Base-by-base conservation (phyloP, 108 stramenopile genomes). In the Cylindrotheca closterium region DNA sequence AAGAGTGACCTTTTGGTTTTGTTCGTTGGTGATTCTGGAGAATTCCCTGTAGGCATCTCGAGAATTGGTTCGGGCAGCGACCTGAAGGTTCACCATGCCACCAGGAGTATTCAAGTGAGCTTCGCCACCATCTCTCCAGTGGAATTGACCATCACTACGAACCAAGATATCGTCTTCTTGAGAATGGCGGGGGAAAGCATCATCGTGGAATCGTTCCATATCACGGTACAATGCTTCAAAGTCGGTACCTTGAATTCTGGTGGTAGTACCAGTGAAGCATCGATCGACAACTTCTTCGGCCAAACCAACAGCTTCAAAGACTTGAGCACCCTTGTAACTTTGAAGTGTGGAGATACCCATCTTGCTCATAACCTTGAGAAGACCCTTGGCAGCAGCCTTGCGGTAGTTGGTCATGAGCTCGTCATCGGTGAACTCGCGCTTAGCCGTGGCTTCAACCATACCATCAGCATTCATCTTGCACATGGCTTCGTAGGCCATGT, bases 301-400 rank as follows among this genome's bases (percentile, higher is more conserved):
- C 31, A 98, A 81, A 30, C 98, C 98, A 51, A 98, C 93, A 26
- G 96, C 96, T 79, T 98, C 98, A 52, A 98, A 98, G 0, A 93
- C 90, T 72, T 97, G 96, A 12, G 96, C 96, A 47, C 93, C 96
- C 78, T 95, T 95, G 84, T 97, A 97, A 75, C 92, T 93, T 68
- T 97, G 94, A 25, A 97, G 78, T 17, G 96, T 97, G 8, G 92
- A 93, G 62, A 97, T 96, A 21, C 96, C 96, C 95, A 97, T 97
- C 65, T 97, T 97, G 57, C 87, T 89, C 96, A 97, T 97, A 49
- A 96, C 94, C 81, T 97, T 97, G 61, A 97, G 65, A 66, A 98
- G 77, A 65, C 98, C 98, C 77, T 97, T 96, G 28, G 85, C 94
- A 29, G 93, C 85, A 28, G 96, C 92, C 81, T 96, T 96, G 58